Evolutionary conservation across 2,329 filamentous ascomycete genomes (phyloP).

Genomic region (Fusarium euwallaceae): DNA sequence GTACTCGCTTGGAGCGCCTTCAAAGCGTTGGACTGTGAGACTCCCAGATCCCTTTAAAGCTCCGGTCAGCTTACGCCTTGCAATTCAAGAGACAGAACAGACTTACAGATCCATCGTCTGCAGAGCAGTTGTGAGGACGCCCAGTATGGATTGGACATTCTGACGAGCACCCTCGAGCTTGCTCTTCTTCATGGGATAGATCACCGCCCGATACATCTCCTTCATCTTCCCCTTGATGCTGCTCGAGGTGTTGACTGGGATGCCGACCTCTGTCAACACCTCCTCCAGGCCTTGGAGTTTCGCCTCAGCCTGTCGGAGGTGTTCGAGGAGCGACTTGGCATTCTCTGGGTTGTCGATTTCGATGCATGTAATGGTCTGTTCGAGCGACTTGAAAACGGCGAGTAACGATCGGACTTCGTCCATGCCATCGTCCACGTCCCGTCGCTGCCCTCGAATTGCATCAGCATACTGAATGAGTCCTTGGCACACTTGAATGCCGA

Average conservation of each 20-base stretch:
- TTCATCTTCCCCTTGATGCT: conserved; percentile 2
- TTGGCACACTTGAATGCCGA: conserved; percentile 18
- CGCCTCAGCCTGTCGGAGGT: neutral
- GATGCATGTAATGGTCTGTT: neutral
- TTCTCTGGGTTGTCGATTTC: neutral
- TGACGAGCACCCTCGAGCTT: neutral
- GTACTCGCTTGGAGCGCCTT: neutral
- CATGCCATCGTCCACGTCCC: neutral
- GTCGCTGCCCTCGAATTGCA: neutral
- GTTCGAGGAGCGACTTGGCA: neutral
- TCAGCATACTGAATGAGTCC: conserved; percentile 3
- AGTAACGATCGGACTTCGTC: neutral
- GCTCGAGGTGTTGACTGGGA: neutral
- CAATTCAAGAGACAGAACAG: fast-evolving
- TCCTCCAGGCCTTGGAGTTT: neutral
- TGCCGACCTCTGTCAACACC: neutral
- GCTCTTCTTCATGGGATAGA: conserved; percentile 1
- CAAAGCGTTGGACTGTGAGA: neutral
- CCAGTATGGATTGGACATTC: neutral
- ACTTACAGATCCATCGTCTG: neutral
- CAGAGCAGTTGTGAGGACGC: neutral
- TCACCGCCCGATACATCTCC: neutral
- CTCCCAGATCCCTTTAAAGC: neutral
- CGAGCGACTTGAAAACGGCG: conserved; percentile 4
- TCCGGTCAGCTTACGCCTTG: neutral